phyloP scores from a whole-genome alignment of 2,329 filamentous ascomycete genomes.

The Lecanicillium sp. region DNA sequence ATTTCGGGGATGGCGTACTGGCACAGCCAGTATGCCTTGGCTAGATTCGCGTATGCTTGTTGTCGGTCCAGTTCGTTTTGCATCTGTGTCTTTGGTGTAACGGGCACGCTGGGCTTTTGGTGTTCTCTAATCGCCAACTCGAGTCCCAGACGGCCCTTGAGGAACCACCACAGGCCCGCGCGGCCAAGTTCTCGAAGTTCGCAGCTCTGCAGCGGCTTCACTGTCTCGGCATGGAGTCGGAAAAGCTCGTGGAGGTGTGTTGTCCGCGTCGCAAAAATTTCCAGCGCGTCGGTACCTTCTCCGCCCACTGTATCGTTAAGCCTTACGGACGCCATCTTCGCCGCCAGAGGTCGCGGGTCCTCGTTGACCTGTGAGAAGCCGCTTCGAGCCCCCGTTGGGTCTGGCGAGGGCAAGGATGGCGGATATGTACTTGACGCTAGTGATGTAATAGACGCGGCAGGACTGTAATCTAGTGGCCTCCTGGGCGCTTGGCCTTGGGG shows the following conservation, averaged over 20 bases:
- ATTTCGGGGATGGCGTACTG: constrained; percentile 48
- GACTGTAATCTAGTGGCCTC: constrained; percentile 34
- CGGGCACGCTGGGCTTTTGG: constrained; percentile 34
- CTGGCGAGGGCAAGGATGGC: constrained; percentile 16
- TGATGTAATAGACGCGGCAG: constrained; percentile 32
- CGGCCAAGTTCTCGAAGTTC: constrained; percentile 63
- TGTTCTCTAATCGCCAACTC: constrained; percentile 62
- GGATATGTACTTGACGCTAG: constrained; percentile 26
- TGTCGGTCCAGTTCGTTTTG: constrained; percentile 52
- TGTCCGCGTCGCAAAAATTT: constrained; percentile 64
- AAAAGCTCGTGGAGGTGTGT: constrained; percentile 72
- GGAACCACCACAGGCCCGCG: constrained; percentile 82
- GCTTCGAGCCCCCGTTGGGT: constrained; percentile 16
- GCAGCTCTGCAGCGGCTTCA: constrained; percentile 58
- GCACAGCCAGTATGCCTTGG: constrained; percentile 80
- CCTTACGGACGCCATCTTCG: constrained; percentile 31
- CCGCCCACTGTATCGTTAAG: constrained; percentile 37
- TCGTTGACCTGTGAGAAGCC: constrained; percentile 23
- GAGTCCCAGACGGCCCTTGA: constrained; percentile 70
- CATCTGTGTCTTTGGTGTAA: constrained; percentile 43
- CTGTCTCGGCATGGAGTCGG: constrained; percentile 67
- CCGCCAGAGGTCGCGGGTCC: constrained; percentile 23
- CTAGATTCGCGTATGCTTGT: constrained; percentile 79
- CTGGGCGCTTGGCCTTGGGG: constrained; percentile 23
- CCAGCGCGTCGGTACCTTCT: constrained; percentile 59